Percentiles rank a stretch among this genome's conserved stretches.
Conservation (phyloP, 352 stramenopile species). For the Phytophthora capsici region DNA sequence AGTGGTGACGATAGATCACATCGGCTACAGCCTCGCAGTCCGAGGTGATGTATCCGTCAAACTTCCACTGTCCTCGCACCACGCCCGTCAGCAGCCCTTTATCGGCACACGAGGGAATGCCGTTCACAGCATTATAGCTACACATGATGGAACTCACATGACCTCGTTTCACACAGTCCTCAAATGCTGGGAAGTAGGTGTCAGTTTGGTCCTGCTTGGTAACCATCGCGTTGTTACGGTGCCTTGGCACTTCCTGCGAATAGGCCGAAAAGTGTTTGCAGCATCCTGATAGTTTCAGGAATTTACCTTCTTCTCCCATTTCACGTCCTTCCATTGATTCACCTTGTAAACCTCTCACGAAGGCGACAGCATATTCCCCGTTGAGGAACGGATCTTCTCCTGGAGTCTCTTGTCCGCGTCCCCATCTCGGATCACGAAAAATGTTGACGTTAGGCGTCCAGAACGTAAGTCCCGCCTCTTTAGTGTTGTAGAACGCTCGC, state of each 20-base stretch:
- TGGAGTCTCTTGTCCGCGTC: constrained; percentile 88
- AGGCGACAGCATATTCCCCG: constrained; percentile 82
- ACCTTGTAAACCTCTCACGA: constrained; percentile 87
- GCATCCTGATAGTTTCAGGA: constrained; percentile 83
- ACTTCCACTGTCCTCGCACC: constrained; percentile 87
- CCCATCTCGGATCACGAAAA: constrained; percentile 92
- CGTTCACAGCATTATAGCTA: constrained; percentile 95
- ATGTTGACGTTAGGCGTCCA: constrained; percentile 96
- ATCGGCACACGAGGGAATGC: constrained; percentile 91
- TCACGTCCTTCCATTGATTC: constrained; percentile 41
- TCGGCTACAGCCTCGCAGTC: constrained; percentile 92
- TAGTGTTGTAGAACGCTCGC: constrained; percentile 79
- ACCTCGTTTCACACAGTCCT: constrained; percentile 81
- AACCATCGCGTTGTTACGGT: constrained; percentile 90
- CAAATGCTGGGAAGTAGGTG: constrained; percentile 90
- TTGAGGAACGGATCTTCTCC: constrained; percentile 93
- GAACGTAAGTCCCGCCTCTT: constrained; percentile 85
- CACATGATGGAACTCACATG: constrained; percentile 92
- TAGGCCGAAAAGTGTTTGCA: constrained; percentile 96
- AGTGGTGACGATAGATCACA: constrained; percentile 80
- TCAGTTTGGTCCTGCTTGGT: constrained; percentile 87
- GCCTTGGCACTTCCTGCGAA: constrained; percentile 77
- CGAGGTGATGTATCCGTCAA: constrained; percentile 92
- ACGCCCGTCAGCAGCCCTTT: constrained; percentile 75
- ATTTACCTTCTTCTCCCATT: constrained; percentile 19